Evolutionary conservation across 345 rosid genomes (phyloP).

Genomic region (Draba incana): DNA sequence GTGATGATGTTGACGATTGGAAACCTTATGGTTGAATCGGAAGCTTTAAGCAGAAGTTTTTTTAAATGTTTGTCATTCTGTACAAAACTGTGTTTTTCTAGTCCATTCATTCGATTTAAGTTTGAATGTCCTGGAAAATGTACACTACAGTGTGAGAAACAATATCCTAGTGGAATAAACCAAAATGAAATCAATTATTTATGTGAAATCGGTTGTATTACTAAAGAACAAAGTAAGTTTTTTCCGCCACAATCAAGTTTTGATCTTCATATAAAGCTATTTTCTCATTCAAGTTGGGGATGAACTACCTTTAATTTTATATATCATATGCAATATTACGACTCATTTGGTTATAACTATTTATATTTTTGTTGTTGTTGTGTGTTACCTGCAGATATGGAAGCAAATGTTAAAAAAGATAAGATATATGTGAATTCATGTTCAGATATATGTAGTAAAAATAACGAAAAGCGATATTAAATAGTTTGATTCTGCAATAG

Average conservation of each 20-base stretch:
- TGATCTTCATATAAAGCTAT: neutral
- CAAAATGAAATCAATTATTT: neutral
- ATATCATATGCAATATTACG: neutral
- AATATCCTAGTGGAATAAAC: neutral
- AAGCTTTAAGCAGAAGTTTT: neutral
- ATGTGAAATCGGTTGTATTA: neutral
- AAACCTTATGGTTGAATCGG: neutral
- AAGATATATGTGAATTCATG: neutral
- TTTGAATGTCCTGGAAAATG: neutral
- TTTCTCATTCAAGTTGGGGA: neutral
- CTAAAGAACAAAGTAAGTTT: neutral
- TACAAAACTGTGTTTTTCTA: neutral
- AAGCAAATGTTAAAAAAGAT: neutral
- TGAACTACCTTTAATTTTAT: neutral
- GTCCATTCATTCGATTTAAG: neutral
- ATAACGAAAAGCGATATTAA: neutral
- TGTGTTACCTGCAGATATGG: neutral
- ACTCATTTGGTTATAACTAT: neutral
- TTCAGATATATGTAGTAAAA: neutral
- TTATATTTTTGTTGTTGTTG: neutral
- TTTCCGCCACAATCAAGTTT: neutral
- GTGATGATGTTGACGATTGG: conserved; percentile 10
- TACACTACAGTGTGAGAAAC: neutral
- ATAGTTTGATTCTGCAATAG: neutral
- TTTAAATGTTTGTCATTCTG: neutral